Conservation (phyloP, 352 stramenopile species). For the Globisporangium nodosum region DNA sequence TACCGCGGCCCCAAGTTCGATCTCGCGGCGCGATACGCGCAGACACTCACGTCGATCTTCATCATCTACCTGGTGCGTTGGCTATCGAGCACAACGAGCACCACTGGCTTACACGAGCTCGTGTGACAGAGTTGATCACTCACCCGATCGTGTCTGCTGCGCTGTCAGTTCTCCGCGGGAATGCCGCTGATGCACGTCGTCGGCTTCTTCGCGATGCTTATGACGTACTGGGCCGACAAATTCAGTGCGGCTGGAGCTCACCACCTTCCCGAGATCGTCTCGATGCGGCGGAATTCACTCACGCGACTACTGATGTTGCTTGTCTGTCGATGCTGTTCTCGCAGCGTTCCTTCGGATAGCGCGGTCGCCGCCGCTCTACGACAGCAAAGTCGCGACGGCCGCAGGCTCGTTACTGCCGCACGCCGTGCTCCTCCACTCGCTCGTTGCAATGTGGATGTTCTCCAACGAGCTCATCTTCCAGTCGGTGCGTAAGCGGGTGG, state of each 20-base stretch:
- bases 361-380: constrained; percentile 62
- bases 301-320: neutral
- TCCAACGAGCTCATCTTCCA: constrained; percentile 85
- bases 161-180: constrained; percentile 60
- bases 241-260: constrained; percentile 47
- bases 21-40: constrained; percentile 58
- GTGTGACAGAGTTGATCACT: neutral
- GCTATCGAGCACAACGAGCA: neutral
- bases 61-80: constrained; percentile 61
- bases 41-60: constrained; percentile 78
- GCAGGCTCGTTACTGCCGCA: constrained; percentile 63
- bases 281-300: neutral
- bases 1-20: constrained; percentile 79
- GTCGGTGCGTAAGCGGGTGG: constrained; percentile 19
- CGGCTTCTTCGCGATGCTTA: constrained; percentile 61
- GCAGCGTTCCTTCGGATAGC: constrained; percentile 67
- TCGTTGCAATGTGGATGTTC: constrained; percentile 84
- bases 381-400: constrained; percentile 56
- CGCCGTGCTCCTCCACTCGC: constrained; percentile 64
- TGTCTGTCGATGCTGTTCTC: neutral
- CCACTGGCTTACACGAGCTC: neutral
- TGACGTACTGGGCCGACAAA: constrained; percentile 85
- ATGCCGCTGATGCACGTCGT: constrained; percentile 79
- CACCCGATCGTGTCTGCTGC: no score
- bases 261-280: no score